These are phyloP conservation scores for Xenosphaeropsis pyriputrescens DNA, from an alignment of 2,329 filamentous ascomycete genomes.

Conservation along the genomic window DNA sequence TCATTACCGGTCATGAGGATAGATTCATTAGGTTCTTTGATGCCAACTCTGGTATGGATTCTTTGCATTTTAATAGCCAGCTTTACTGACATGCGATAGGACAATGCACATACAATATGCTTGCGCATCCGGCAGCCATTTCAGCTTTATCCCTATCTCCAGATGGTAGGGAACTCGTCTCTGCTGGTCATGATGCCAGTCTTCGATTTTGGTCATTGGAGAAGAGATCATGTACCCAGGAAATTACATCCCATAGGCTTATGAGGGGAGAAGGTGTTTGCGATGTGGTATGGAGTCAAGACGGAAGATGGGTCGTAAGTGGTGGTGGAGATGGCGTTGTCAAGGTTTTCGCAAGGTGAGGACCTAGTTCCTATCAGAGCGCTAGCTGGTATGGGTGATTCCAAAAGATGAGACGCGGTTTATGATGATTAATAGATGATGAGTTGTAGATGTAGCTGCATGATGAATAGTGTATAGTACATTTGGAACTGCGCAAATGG, in stretches of 20 bases:
- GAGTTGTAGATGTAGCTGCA: no score
- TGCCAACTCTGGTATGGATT: conserved; percentile 82
- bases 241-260: conserved; percentile 81
- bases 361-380: not conserved
- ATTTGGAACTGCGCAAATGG: no score
- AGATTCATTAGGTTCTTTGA: conserved; percentile 94
- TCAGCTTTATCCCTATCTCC: conserved; percentile 84
- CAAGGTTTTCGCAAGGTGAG: conserved; percentile 60
- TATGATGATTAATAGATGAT: no score
- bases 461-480: no score
- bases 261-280: conserved; percentile 97
- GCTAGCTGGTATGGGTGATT: conserved; percentile 1
- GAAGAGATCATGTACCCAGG: conserved; percentile 88
- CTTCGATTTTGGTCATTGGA: conserved; percentile 96
- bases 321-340: conserved; percentile 91
- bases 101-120: conserved; percentile 98
- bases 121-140: conserved; percentile 87
- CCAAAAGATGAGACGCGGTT: no score
- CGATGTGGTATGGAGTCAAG: conserved; percentile 87
- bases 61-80: not conserved
- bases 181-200: conserved; percentile 87
- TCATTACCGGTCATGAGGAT: conserved; percentile 95
- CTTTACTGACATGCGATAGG: conserved; percentile 35
- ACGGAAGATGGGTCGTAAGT: conserved; percentile 87
- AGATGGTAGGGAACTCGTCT: conserved; percentile 87